Base-by-base conservation (phyloP, 192 early-diverging fungal species). In the Gaertneriomyces sp. region DNA sequence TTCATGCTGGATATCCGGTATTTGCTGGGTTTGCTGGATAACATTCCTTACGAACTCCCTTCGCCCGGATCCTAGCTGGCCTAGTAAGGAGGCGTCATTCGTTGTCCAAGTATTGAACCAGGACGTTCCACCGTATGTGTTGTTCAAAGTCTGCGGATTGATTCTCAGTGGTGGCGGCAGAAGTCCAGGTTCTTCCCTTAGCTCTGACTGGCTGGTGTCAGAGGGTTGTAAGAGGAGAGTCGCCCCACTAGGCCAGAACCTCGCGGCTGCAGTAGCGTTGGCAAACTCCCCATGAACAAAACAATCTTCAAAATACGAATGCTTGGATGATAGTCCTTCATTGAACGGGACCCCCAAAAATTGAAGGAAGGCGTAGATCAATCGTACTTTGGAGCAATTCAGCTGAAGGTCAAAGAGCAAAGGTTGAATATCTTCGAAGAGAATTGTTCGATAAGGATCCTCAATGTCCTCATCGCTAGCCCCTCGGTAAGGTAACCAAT, bases 381-480 rank as follows among this genome's bases (percentile, higher is more conserved):
- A 61, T 33, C 54, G 69, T 7, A 38, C 7, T 44, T 67, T 47
- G 6, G 62, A 53, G 5, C 50, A 41, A 2, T 50, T 52, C 33
- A 45, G 42, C 10, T 38, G 20, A n/a, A 67, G 17, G 12, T 70
- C 46, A 56, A 79, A 79, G 60, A 79, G 45, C 17, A 79, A 60
- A 6, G 69, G 53, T 19, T 58, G 46, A 39, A 76, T 52, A 47
- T 74, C 74, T 8, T 74, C 72, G 55, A 74, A 78, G 40, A 78
- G 60, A 39, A 78, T 65, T n/a, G 68, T 53, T 25, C 73, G 71
- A 50, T 64, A 78, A 5, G 74, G 74, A 60, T 76, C 75, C 7
- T 55, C 49, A 16, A 61, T 19, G 4, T 71, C 74, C 41, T 60
- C 45, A 47, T 59, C 58, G 38, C 63, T 66, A 2, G 42, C 44